Evolutionary conservation across 805 yeast genomes (phyloP).

Genomic region (Teunomyces cretensis): DNA sequence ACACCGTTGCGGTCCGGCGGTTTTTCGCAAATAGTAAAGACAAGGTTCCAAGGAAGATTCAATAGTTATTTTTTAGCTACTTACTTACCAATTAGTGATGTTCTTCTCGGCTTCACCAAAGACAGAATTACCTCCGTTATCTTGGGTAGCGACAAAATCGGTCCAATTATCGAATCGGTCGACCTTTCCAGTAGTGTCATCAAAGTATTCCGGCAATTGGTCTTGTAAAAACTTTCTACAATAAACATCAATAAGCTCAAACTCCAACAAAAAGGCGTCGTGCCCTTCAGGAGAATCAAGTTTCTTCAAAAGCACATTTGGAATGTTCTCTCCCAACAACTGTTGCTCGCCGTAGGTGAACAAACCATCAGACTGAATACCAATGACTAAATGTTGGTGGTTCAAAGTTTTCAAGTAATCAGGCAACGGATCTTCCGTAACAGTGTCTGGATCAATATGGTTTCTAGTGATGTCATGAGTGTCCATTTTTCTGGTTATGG

Average conservation of each 20-base stretch:
- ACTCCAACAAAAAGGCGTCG: conserved; percentile 92
- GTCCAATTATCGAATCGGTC: conserved; percentile 46
- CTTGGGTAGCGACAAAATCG: conserved; percentile 33
- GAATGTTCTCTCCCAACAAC: conserved; percentile 71
- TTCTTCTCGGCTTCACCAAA: conserved; percentile 91
- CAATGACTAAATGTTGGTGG: conserved; percentile 83
- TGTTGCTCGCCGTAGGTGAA: conserved; percentile 93
- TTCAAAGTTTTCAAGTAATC: conserved; percentile 57
- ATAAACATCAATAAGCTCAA: conserved; percentile 71
- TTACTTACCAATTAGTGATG: conserved; percentile 80
- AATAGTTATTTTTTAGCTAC: background rate
- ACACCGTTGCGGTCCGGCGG: too few relatives aligned
- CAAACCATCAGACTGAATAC: conserved; percentile 88
- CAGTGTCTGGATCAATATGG: conserved; percentile 46
- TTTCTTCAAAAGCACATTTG: conserved; percentile 63
- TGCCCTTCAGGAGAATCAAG: conserved; percentile 95
- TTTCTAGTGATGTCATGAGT: conserved; percentile 93
- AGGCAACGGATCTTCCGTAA: conserved; percentile 30
- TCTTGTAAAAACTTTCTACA: conserved; percentile 64
- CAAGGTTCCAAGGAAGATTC: too few relatives aligned
- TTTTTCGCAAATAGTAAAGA: too few relatives aligned
- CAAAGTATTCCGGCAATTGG: conserved; percentile 60
- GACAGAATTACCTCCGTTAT: conserved; percentile 57
- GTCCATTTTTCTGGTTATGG: conserved; percentile 89
- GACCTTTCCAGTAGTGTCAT: conserved; percentile 35